phyloP scores from a whole-genome alignment of 1,139 yeast genomes.

The Nakaseomyces kungkrabaensis region DNA sequence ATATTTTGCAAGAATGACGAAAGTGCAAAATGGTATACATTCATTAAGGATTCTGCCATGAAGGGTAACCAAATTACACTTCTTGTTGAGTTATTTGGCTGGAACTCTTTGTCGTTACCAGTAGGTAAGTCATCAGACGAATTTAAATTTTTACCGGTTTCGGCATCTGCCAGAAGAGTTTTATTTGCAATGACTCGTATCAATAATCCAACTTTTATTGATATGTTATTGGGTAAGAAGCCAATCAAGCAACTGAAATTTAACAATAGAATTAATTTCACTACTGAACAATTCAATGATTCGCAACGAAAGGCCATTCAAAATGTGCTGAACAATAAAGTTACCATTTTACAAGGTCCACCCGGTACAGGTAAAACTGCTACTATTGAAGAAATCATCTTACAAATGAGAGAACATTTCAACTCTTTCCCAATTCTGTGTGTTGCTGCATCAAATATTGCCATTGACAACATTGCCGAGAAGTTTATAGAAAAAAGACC shows the following conservation, averaged over 20 bases:
- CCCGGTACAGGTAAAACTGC: constrained; percentile 66
- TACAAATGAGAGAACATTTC: constrained; percentile 47
- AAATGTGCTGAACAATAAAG: constrained; percentile 55
- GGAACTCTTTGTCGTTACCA: constrained; percentile 50
- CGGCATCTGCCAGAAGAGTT: constrained; percentile 53
- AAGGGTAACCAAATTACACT: constrained; percentile 34
- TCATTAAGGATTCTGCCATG: constrained; percentile 31
- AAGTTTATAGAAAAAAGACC: constrained; percentile 44
- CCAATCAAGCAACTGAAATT: constrained; percentile 51
- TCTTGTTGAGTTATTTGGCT: constrained; percentile 43
- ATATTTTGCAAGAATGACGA: constrained; percentile 33
- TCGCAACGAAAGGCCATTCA: constrained; percentile 63
- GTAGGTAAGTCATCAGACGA: constrained; percentile 22
- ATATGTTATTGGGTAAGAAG: constrained; percentile 50
- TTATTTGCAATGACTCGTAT: constrained; percentile 55
- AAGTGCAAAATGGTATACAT: constrained; percentile 39
- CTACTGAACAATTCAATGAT: constrained; percentile 43
- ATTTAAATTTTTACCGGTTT: constrained; percentile 49
- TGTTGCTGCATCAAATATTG: constrained; percentile 68
- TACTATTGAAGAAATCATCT: constrained; percentile 54
- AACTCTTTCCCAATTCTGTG: constrained; percentile 57
- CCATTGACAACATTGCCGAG: constrained; percentile 69
- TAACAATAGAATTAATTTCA: constrained; percentile 42
- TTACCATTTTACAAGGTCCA: constrained; percentile 59
- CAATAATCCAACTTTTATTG: constrained; percentile 46